Conservation (phyloP, 768 basidiomycete species). For the Terana coerulea region DNA sequence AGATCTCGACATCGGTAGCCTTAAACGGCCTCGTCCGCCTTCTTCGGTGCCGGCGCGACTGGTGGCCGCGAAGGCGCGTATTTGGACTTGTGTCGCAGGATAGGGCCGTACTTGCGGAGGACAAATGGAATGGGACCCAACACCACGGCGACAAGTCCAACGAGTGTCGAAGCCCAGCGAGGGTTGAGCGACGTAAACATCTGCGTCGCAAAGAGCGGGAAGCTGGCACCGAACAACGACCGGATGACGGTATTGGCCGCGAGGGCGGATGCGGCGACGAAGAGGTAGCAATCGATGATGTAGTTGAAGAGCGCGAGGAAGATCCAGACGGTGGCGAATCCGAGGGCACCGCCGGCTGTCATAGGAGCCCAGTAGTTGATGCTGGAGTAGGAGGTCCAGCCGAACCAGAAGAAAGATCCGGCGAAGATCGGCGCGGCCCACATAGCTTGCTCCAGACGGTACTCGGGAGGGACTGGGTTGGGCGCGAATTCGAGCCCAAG, state of each 20-base stretch:
- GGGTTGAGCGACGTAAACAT: constrained; percentile 52
- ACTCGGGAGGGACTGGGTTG: constrained; percentile 59
- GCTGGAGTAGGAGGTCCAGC: constrained; percentile 57
- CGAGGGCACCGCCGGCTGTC: constrained; percentile 44
- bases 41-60: constrained; percentile 1
- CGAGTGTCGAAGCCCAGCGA: constrained; percentile 55
- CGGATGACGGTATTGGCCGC: constrained; percentile 54
- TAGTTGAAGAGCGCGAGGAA: constrained; percentile 60
- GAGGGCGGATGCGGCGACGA: constrained; percentile 55
- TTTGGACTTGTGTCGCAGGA: constrained; percentile 23
- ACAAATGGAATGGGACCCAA: constrained; percentile 44
- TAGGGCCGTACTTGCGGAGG: constrained; percentile 22
- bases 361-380: constrained; percentile 54
- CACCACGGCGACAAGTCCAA: constrained; percentile 51
- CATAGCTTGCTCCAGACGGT: constrained; percentile 47
- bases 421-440: constrained; percentile 50
- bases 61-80: constrained; percentile 19
- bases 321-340: constrained; percentile 51
- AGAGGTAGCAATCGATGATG: constrained; percentile 59
- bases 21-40: constrained; percentile 8
- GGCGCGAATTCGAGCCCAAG: constrained; percentile 44
- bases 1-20: background rate
- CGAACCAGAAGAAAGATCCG: constrained; percentile 66
- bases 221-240: constrained; percentile 26
- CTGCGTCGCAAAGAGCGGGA: constrained; percentile 30